These are phyloP conservation scores for Leptographium wingfieldii DNA, from an alignment of 2,329 filamentous ascomycete genomes.

Conservation along the genomic window DNA sequence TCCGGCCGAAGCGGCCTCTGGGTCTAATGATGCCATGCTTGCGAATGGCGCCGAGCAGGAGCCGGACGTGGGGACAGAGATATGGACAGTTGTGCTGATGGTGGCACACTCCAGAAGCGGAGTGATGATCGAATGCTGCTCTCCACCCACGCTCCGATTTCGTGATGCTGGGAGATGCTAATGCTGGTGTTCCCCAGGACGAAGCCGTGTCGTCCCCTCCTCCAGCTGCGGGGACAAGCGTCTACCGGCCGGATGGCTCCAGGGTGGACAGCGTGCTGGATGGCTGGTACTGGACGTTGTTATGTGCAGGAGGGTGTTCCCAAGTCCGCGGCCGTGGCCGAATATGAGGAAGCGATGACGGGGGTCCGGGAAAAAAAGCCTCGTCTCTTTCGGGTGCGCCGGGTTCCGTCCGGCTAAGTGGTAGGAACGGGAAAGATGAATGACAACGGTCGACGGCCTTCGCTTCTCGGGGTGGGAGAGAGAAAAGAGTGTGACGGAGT, in stretches of 20 bases:
- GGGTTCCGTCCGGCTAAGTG: not conserved
- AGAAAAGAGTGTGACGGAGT: not conserved
- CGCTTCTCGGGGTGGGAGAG: not conserved
- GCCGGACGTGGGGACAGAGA: not conserved
- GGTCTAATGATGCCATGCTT: not conserved
- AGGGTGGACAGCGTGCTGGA: not conserved
- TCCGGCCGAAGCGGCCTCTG: not conserved
- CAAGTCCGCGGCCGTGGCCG: not conserved
- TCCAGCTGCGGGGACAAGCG: not conserved
- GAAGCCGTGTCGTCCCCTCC: not conserved
- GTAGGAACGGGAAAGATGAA: not conserved
- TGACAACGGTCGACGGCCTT: not conserved
- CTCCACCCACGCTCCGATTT: not conserved
- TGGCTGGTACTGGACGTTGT: not conserved
- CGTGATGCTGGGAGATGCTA: not conserved
- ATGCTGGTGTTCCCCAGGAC: not conserved
- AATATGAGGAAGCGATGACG: not conserved
- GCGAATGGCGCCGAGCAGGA: not conserved
- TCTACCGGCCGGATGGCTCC: not conserved
- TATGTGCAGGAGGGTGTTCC: not conserved
- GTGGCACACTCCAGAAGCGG: not conserved
- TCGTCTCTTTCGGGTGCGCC: conserved; percentile 1
- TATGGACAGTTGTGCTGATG: not conserved
- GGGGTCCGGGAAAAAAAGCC: not conserved
- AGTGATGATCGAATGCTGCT: not conserved